A percentile compares a stretch with the other conserved stretches of the same genome.
phyloP scores from a whole-genome alignment of 2,329 filamentous ascomycete species.

The Fusarium torulosum region DNA sequence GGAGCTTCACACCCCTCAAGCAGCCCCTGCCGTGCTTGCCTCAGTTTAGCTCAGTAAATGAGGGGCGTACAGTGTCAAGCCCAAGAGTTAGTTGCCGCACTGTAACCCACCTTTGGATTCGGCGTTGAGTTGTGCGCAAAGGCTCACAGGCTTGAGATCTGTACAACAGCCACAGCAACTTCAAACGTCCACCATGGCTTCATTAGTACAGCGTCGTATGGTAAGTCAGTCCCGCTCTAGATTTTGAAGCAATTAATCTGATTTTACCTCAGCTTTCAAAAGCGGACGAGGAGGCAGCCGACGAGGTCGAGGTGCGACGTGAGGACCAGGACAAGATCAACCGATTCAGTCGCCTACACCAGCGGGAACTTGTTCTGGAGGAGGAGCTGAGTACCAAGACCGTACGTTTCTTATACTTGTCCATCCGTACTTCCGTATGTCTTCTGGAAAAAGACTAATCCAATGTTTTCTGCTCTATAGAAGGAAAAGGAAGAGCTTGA shows the following conservation, averaged over 20 bases:
- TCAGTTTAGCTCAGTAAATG: constrained; percentile 10
- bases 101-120: constrained; percentile 46
- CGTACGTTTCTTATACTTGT: constrained; percentile 63
- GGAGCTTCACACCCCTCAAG: constrained; percentile 14
- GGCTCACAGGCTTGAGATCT: constrained; percentile 30
- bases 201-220: constrained; percentile 71
- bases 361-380: constrained; percentile 81
- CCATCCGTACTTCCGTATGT: background rate
- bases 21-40: background rate
- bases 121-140: constrained; percentile 35
- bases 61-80: constrained; percentile 42
- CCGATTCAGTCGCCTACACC: constrained; percentile 93
- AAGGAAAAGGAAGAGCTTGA: constrained; percentile 99
- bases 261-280: constrained; percentile 78
- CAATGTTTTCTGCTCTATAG: constrained; percentile 60
- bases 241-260: constrained; percentile 2
- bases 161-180: constrained; percentile 31
- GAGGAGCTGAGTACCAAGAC: constrained; percentile 84
- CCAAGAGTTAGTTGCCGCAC: constrained; percentile 17
- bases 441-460: constrained; percentile 35
- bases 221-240: constrained; percentile 52
- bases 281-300: constrained; percentile 86
- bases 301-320: constrained; percentile 92
- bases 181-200: constrained; percentile 52
- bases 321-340: constrained; percentile 99